Evolutionary conservation across 2,329 filamentous ascomycete genomes (phyloP), one percentile per base, ranked within the genome.

Genomic region (Pseudonectria foliicola): DNA sequence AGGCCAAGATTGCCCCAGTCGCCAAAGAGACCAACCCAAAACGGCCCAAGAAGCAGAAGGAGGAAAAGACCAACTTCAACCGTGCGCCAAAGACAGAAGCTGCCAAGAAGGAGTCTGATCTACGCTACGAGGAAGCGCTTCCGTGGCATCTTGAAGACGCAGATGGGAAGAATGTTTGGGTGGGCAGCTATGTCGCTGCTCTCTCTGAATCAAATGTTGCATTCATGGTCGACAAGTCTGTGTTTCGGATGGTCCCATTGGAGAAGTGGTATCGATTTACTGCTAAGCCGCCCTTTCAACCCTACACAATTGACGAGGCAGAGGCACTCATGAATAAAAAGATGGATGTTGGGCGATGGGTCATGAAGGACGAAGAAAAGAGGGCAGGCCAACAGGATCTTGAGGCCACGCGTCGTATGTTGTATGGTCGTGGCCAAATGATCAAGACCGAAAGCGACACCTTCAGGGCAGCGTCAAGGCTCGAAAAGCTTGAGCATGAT

Each of bases 121-220:
- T 77, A 63, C 82, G 89, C 44, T 98, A 96, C 48, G 92, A 96
- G 57, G 92, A 98, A 60, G 87, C 90, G 4, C 68, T 95, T 32
- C 92, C 92, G 6, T 98, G 92, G 92, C 89, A 95, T 57, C 63
- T 98, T 25, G 92, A 98, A 57, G 92, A 98, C 58, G 93, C 89
- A 27, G 90, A 98, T 53, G 87, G 88, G 45, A 95, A 90, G 59
- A 90, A 95, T 50, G 84, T 85, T 3, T 96, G 89, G 87, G 81
- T 92, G 24, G 92, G 89, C 29, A 84, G 81, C 37, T 95, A 96
- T 50, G 85, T 96, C 51, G 83, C 84, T 16, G 85, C 88, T 13
- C 72, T 96, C 25, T 95, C 90, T 0, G 82, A 90, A 50, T 80
- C 85, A 33, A 85, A 88, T 33, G 82, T 93, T 45, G 82, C 93